Evolutionary conservation across 805 yeast species (phyloP).

Genomic region (Candida suzukii): DNA sequence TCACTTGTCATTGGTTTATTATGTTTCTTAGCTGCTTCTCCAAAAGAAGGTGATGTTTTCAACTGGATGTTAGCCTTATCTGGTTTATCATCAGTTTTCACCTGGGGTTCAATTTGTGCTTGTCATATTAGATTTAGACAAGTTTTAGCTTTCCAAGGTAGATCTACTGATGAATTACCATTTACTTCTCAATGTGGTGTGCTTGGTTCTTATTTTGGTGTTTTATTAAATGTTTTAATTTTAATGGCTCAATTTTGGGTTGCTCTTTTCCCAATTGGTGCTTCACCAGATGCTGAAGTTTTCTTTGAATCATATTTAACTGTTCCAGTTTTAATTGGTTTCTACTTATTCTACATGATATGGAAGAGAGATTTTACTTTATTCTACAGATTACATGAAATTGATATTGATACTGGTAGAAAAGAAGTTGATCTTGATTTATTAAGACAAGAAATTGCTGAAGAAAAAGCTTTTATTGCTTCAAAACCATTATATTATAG

Average conservation of each 20-base stretch:
- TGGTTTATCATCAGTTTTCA: conserved; percentile 69
- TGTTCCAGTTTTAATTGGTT: conserved; percentile 50
- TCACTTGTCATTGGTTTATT: conserved; percentile 50
- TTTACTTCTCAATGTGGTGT: conserved; percentile 65
- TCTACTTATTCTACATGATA: conserved; percentile 27
- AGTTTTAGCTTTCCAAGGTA: conserved; percentile 59
- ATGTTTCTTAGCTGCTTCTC: conserved; percentile 58
- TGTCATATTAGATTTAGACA: conserved; percentile 67
- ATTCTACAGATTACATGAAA: conserved; percentile 37
- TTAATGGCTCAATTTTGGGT: conserved; percentile 78
- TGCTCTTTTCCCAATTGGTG: conserved; percentile 64
- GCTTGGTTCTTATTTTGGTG: conserved; percentile 60
- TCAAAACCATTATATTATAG: conserved; percentile 42
- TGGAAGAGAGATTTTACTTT: conserved; percentile 40
- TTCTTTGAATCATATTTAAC: conserved; percentile 68
- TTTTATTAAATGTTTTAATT: conserved; percentile 48
- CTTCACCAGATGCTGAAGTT: conserved; percentile 39
- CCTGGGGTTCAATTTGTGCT: conserved; percentile 71
- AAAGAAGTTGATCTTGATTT: conserved; percentile 52
- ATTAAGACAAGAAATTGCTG: conserved; percentile 48
- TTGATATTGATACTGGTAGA: conserved; percentile 61
- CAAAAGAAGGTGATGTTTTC: conserved; percentile 51
- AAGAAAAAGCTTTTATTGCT: conserved; percentile 44
- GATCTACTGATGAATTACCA: conserved; percentile 60
- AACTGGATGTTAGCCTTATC: conserved; percentile 73